phyloP scores from a whole-genome alignment of 257 asterid genomes.

The Vinca minor region DNA sequence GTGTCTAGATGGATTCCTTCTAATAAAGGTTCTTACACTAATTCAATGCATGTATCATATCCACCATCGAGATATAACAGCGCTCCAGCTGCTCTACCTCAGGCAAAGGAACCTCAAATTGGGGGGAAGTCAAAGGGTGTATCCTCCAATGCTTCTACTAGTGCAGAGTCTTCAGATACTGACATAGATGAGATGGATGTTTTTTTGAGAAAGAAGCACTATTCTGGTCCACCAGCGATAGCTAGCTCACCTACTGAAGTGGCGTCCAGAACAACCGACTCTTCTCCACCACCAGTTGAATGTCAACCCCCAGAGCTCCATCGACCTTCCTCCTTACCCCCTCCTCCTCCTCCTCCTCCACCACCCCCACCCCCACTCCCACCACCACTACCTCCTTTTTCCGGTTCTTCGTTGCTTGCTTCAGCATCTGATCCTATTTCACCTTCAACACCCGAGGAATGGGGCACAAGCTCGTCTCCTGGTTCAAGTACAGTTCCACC shows the following conservation, averaged over 20 bases:
- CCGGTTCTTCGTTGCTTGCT: conserved; percentile 17
- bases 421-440: conserved; percentile 15
- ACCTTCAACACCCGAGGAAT: conserved; percentile 3
- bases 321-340: conserved; percentile 18
- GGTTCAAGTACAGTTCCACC: not conserved
- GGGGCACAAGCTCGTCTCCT: conserved; percentile 7
- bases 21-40: conserved; percentile 86
- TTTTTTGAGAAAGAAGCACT: conserved; percentile 30
- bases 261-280: conserved; percentile 23
- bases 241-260: conserved; percentile 31
- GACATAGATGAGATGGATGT: conserved; percentile 31
- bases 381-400: conserved; percentile 8
- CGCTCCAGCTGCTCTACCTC: conserved; percentile 68
- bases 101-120: conserved; percentile 44
- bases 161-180: conserved; percentile 30
- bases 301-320: conserved; percentile 28
- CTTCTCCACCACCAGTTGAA: conserved; percentile 26
- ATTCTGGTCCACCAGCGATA: conserved; percentile 37
- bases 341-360: conserved; percentile 6
- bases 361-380: no score
- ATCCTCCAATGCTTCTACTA: conserved; percentile 42
- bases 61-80: conserved; percentile 88
- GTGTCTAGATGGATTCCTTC: conserved; percentile 93
- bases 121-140: conserved; percentile 52
- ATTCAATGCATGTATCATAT: conserved; percentile 90